Base-by-base conservation (phyloP, 495 filamentous ascomycete genomes). In the Penicillium daleae region DNA sequence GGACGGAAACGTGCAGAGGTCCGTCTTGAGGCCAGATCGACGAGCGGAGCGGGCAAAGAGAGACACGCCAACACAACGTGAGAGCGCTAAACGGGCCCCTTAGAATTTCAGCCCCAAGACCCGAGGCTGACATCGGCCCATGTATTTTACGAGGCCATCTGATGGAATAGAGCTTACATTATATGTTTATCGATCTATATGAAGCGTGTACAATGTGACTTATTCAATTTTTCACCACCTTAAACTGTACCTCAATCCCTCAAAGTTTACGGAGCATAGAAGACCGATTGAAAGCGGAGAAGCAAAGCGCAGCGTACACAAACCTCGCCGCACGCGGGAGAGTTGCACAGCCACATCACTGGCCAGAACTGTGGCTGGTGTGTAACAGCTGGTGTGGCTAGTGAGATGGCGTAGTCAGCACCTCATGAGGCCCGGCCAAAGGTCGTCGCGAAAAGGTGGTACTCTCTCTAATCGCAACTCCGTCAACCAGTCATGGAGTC, bases 401-500 rank as follows among this genome's bases (percentile, higher is more conserved):
- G 29, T 42, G 42, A 13, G 37, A 19, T 40, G 27, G 22, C 46
- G 29, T 60, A 19, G 22, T 27, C 35, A 24, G 42, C 42, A 24
- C 42, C 42, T 22, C 21, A 21, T 12, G 12, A 2, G 3, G n/a
- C 6, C 21, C 24, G 42, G 21, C n/a, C n/a, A n/a, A n/a, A 46
- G 42, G 42, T 46, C n/a, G 42, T 46, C n/a, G 40, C 19, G 37
- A 51, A 52, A 56, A 58, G 65, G 59, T 31, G 40, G 27, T 15
- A n/a, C 29, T 37, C 13, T 26, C 60, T 57, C 17, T 15, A 33
- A 32, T 56, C 53, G 55, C n/a, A 61, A 51, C 50, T 32, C 46
- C 65, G 58, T 26, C 56, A 35, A 56, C 66, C 54, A 56, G 54
- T 37, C 51, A 85, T 81, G 80, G 82, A 83, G 69, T 73, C 87